Percentiles rank a stretch among this genome's conserved stretches.
These are phyloP conservation scores for Elongisporangium anandrum DNA, from an alignment of 352 stramenopile species.

Conservation along the genomic window DNA sequence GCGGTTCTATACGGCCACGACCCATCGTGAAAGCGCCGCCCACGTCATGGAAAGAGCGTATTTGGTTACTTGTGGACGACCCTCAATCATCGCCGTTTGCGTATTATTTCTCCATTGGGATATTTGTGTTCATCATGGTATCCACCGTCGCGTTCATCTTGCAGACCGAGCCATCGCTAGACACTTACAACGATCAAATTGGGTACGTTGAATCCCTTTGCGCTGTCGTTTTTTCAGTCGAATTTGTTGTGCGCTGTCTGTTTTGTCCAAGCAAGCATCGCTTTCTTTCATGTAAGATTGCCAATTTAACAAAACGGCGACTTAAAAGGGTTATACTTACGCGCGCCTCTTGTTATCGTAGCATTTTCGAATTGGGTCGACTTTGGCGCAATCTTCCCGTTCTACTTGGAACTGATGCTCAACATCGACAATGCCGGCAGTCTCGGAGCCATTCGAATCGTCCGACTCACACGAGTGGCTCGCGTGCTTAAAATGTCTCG, in stretches of 20 bases:
- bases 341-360: constrained; percentile 8
- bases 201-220: constrained; percentile 42
- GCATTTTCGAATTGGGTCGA: constrained; percentile 82
- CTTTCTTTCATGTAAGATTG: constrained; percentile 45
- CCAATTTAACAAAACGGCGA: too few relatives aligned
- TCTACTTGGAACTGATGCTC: constrained; percentile 75
- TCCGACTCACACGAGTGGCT: constrained; percentile 77
- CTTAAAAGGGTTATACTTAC: too few relatives aligned
- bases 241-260: constrained; percentile 47
- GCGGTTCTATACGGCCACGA: neutral
- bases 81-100: constrained; percentile 51
- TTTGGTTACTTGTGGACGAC: constrained; percentile 64
- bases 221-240: constrained; percentile 51
- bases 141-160: constrained; percentile 68
- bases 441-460: constrained; percentile 76
- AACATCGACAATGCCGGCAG: constrained; percentile 55
- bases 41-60: neutral
- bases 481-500: constrained; percentile 86
- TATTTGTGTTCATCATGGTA: constrained; percentile 63
- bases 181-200: constrained; percentile 26
- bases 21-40: neutral
- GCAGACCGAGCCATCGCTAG: constrained; percentile 51
- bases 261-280: constrained; percentile 36
- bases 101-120: constrained; percentile 57
- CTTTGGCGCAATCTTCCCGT: constrained; percentile 78